Conservation (phyloP, 2,329 filamentous ascomycete species). For the Paracamarosporium sp. region DNA sequence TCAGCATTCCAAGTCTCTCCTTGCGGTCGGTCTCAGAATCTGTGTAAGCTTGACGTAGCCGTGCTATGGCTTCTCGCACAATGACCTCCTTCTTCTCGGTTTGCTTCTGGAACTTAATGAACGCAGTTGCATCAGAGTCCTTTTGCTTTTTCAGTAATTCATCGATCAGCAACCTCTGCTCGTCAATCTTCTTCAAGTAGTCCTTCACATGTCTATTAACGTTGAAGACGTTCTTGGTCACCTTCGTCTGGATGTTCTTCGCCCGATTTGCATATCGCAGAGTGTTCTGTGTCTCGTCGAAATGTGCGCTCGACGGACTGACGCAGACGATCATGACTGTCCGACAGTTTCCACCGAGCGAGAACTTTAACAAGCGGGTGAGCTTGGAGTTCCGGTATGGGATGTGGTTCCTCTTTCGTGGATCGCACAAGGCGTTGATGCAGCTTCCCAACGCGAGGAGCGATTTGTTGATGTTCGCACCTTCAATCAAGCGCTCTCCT, state of each 20-base stretch:
- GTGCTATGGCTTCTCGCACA: slow-evolving; percentile 77
- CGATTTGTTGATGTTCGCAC: slow-evolving; percentile 99
- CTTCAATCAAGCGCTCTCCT: slow-evolving; percentile 87
- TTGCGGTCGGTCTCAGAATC: slow-evolving; percentile 78
- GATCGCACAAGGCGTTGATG: slow-evolving; percentile 97
- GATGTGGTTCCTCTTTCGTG: slow-evolving; percentile 88
- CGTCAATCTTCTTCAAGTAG: slow-evolving; percentile 98
- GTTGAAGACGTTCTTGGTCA: slow-evolving; percentile 98
- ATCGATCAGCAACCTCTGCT: slow-evolving; percentile 96
- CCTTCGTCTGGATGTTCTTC: slow-evolving; percentile 99
- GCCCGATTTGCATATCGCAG: slow-evolving; percentile 95
- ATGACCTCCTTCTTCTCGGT: slow-evolving; percentile 81
- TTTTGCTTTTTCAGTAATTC: slow-evolving; percentile 93
- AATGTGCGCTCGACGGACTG: slow-evolving; percentile 94
- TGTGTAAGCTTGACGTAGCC: slow-evolving; percentile 84
- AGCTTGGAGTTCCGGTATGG: slow-evolving; percentile 98
- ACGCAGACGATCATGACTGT: slow-evolving; percentile 99
- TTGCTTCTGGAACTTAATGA: slow-evolving; percentile 89
- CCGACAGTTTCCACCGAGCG: slow-evolving; percentile 95
- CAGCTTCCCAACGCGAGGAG: slow-evolving; percentile 92
- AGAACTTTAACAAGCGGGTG: slow-evolving; percentile 94
- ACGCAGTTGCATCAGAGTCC: slow-evolving; percentile 81
- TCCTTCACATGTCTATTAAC: slow-evolving; percentile 99
- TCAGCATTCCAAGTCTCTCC: slow-evolving; percentile 80
- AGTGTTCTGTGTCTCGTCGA: slow-evolving; percentile 98